A percentile compares a stretch with the other conserved stretches of the same genome.
Evolutionary conservation across 805 yeast genomes (phyloP).

Genomic region (Yarrowia sp.): DNA sequence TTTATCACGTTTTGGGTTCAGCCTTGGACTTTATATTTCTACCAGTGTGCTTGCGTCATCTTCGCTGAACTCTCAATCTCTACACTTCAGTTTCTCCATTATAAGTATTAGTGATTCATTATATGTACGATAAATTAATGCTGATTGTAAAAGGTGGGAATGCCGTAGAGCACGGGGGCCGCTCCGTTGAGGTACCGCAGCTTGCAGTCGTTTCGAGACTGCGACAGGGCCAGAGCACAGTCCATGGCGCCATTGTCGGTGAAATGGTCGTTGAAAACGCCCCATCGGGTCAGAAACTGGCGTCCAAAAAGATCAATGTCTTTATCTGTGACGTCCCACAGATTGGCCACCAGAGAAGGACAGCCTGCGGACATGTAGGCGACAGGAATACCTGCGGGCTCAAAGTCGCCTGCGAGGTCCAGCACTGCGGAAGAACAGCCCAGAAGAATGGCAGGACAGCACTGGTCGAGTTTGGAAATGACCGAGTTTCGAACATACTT

Average conservation of each 20-base stretch:
- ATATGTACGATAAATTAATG: constrained; percentile 22
- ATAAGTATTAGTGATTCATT: neutral
- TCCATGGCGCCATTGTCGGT: constrained; percentile 38
- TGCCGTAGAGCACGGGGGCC: constrained; percentile 89
- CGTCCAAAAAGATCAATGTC: constrained; percentile 84
- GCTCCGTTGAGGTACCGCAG: constrained; percentile 84
- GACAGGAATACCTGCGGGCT: constrained; percentile 76
- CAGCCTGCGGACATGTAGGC: constrained; percentile 82
- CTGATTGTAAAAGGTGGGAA: constrained; percentile 57
- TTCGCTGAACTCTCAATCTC: too few species aligned
- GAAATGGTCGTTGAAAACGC: constrained; percentile 53
- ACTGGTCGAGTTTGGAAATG: constrained; percentile 55
- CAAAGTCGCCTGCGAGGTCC: constrained; percentile 62
- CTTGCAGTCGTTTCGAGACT: constrained; percentile 71
- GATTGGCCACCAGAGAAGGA: constrained; percentile 80
- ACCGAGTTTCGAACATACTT: constrained; percentile 68
- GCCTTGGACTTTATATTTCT: too few species aligned
- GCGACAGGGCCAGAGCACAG: constrained; percentile 58
- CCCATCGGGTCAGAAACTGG: constrained; percentile 69
- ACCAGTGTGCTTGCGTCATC: too few species aligned
- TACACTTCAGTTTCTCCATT: too few species aligned
- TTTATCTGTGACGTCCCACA: constrained; percentile 98
- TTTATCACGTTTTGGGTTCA: too few species aligned
- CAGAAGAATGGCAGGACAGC: constrained; percentile 60
- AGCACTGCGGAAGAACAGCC: constrained; percentile 92